Conservation (phyloP, 768 basidiomycete genomes). For the Trametes cingulata region DNA sequence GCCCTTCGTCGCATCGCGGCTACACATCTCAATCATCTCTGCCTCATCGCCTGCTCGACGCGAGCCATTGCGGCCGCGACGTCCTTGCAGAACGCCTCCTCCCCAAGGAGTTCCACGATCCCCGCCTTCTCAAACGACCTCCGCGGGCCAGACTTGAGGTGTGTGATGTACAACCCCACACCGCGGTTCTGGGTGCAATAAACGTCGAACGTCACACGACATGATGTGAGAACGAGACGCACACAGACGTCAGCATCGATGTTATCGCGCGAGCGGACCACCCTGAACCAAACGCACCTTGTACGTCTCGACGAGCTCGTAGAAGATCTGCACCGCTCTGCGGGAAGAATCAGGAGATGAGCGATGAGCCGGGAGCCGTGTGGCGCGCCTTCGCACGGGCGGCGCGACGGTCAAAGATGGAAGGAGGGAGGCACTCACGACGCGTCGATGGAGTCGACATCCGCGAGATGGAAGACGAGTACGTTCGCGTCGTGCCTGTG, state of each 20-base stretch:
- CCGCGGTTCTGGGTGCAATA: slow-evolving; percentile 40
- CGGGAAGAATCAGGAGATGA: not conserved
- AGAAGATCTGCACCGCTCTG: slow-evolving; percentile 83
- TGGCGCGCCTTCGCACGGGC: no score
- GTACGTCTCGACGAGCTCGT: slow-evolving; percentile 78
- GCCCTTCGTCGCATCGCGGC: not conserved
- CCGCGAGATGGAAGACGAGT: slow-evolving; percentile 91
- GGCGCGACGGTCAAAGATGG: not conserved
- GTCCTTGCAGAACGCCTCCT: slow-evolving; percentile 46
- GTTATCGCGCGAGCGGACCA: not conserved
- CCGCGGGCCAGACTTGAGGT: slow-evolving; percentile 41
- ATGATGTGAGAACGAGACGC: not conserved
- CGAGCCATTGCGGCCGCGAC: slow-evolving; percentile 43
- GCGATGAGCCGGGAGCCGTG: not conserved
- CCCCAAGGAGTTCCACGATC: slow-evolving; percentile 43
- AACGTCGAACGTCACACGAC: not conserved
- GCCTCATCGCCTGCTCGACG: slow-evolving; percentile 33
- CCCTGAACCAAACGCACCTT: slow-evolving; percentile 43
- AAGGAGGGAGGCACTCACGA: slow-evolving; percentile 54
- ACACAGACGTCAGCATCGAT: not conserved
- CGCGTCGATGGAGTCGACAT: slow-evolving; percentile 89
- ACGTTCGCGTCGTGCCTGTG: slow-evolving; percentile 70
- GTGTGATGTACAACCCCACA: slow-evolving; percentile 48
- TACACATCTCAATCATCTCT: slow-evolving; percentile 1
- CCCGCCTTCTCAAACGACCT: slow-evolving; percentile 46